A percentile compares a stretch with the other conserved stretches of the same genome.
phyloP scores from a whole-genome alignment of 208 protist species.

The Leishmania martiniquensis region DNA sequence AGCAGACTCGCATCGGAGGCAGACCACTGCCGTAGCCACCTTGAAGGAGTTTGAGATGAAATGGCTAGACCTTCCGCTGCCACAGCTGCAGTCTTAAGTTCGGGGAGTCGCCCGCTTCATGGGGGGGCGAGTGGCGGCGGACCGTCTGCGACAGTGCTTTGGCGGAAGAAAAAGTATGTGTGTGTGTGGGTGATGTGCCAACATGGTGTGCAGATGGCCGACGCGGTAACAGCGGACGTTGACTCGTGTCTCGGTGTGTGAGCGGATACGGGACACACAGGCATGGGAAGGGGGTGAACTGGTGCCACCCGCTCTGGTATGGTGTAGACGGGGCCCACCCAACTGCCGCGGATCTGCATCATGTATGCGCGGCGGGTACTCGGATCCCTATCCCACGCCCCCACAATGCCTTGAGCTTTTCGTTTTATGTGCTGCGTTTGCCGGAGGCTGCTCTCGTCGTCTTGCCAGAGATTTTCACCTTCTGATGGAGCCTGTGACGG shows the following conservation, averaged over 20 bases:
- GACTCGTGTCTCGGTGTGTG: background rate
- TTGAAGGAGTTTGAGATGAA: conserved; percentile 54
- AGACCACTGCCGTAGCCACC: conserved; percentile 10
- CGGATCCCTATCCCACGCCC: background rate
- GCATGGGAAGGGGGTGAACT: no score
- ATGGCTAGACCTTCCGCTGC: conserved; percentile 59
- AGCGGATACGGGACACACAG: no score
- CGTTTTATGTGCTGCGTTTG: background rate
- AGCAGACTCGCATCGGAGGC: background rate
- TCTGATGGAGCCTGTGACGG: background rate
- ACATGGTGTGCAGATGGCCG: background rate
- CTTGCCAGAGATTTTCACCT: background rate
- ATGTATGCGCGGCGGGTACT: background rate
- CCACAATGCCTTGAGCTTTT: background rate
- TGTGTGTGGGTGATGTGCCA: no score
- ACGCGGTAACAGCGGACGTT: background rate
- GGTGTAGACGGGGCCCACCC: background rate
- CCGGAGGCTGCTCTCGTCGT: background rate
- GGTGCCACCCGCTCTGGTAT: background rate
- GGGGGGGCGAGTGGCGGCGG: background rate
- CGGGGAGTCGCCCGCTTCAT: background rate
- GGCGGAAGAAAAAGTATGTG: no score
- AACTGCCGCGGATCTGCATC: background rate
- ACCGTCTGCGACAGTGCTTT: background rate
- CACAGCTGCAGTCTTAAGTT: background rate